Evolutionary conservation across 495 filamentous ascomycete genomes (phyloP).

Genomic region (Podospora pseudopauciseta): DNA sequence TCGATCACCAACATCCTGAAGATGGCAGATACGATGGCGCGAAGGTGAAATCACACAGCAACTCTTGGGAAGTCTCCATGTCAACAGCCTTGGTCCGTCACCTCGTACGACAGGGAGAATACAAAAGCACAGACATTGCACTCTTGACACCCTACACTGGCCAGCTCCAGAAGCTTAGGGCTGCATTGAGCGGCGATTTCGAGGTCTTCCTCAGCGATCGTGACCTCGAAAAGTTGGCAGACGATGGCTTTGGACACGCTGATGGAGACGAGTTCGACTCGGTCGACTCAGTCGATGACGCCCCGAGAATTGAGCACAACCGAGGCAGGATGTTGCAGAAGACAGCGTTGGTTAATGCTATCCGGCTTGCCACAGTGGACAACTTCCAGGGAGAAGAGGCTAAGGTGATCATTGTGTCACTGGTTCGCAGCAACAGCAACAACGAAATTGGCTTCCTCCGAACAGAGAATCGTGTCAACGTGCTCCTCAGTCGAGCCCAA

Average conservation of each 20-base stretch:
- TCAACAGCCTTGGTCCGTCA: conserved; percentile 63
- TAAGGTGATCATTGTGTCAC: conserved; percentile 74
- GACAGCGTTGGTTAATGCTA: conserved; percentile 53
- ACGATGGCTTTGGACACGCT: conserved; percentile 38
- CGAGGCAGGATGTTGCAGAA: conserved; percentile 30
- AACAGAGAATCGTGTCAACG: conserved; percentile 77
- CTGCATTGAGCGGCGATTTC: conserved; percentile 47
- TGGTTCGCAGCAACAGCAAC: conserved; percentile 68
- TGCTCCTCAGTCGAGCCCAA: conserved; percentile 66
- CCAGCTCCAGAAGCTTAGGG: conserved; percentile 61
- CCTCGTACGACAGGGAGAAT: conserved; percentile 66
- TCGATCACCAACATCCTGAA: conserved; percentile 62
- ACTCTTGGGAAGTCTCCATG: conserved; percentile 67
- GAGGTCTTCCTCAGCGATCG: conserved; percentile 64
- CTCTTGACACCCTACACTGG: conserved; percentile 75
- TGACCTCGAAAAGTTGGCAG: conserved; percentile 60
- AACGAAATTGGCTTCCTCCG: conserved; percentile 65
- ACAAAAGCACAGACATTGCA: conserved; percentile 64
- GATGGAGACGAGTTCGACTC: neutral
- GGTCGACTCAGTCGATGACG: too few relatives aligned
- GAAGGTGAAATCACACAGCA: conserved; percentile 58
- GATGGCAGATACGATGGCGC: conserved; percentile 40
- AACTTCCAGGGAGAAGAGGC: conserved; percentile 85
- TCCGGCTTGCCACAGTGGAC: conserved; percentile 78
- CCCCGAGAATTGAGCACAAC: too few relatives aligned